These are phyloP conservation scores for Fusarium citri DNA, from an alignment of 2,329 filamentous ascomycete genomes.

Conservation along the genomic window DNA sequence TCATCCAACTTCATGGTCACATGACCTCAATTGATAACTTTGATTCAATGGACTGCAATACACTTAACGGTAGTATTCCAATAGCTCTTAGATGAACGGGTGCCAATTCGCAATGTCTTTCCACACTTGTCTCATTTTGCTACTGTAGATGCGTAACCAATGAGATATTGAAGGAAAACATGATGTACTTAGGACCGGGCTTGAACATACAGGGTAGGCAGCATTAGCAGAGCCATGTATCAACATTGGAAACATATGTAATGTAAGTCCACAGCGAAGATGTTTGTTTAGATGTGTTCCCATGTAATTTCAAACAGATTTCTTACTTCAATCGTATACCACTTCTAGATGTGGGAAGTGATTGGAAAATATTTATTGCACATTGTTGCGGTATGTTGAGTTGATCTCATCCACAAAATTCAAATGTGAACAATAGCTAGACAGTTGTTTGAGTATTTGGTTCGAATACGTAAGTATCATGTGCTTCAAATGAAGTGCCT, in stretches of 20 bases:
- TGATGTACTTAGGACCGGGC: background rate
- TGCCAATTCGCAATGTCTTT: background rate
- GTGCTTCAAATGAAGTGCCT: background rate
- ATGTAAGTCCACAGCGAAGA: background rate
- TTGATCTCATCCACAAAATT: no score
- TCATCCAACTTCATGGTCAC: conserved; percentile 12
- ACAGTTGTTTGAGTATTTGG: no score
- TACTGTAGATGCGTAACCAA: background rate
- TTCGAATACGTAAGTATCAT: no score
- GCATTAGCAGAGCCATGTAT: no score
- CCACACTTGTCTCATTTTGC: accelerated
- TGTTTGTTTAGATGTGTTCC: background rate
- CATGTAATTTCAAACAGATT: accelerated
- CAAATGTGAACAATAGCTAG: no score
- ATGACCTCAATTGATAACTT: conserved; percentile 11
- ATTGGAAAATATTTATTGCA: no score
- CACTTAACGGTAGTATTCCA: background rate
- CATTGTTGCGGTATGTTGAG: no score
- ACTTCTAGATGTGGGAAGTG: no score
- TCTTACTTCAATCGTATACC: accelerated
- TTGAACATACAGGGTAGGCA: background rate
- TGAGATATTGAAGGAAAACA: background rate
- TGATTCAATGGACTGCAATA: background rate
- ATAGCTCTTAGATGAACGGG: accelerated
- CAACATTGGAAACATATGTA: background rate